These are phyloP conservation scores for Lepidium sativum DNA, from an alignment of 345 rosid genomes.

Conservation along the genomic window DNA sequence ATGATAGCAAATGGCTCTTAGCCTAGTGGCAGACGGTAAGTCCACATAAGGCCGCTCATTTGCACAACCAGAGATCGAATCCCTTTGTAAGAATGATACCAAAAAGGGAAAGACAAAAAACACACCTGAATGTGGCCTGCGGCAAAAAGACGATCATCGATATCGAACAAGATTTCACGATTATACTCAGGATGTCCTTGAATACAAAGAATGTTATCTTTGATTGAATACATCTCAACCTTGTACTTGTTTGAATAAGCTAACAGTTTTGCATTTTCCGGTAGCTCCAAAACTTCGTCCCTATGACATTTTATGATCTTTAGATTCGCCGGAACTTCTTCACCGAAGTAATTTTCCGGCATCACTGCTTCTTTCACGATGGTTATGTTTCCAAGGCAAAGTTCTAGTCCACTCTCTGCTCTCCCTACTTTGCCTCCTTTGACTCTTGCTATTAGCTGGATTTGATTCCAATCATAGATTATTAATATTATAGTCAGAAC, in stretches of 20 bases:
- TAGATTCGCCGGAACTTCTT: constrained; percentile 37
- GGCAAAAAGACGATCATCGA: constrained; percentile 62
- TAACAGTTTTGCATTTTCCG: constrained; percentile 52
- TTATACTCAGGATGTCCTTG: constrained; percentile 94
- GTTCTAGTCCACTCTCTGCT: constrained; percentile 59
- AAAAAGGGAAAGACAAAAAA: too few relatives aligned
- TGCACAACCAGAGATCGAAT: too few relatives aligned
- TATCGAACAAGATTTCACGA: constrained; percentile 52
- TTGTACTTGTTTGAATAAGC: constrained; percentile 74
- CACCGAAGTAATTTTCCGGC: constrained; percentile 21
- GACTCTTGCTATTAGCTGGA: constrained; percentile 65
- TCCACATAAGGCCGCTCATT: too few relatives aligned
- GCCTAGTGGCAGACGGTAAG: too few relatives aligned
- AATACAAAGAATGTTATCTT: constrained; percentile 56
- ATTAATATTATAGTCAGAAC: too few relatives aligned
- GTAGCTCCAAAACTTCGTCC: constrained; percentile 80
- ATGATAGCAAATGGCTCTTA: too few relatives aligned
- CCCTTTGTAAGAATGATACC: too few relatives aligned
- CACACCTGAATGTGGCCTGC: constrained; percentile 41
- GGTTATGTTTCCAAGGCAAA: constrained; percentile 56
- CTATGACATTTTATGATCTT: constrained; percentile 62
- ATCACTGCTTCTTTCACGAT: constrained; percentile 39
- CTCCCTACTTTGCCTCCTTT: constrained; percentile 67
- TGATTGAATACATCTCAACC: constrained; percentile 57
- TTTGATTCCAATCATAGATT: too few relatives aligned